Percentiles rank a stretch among this genome's conserved stretches.
These are phyloP conservation scores for Saccharomyces pastorianus DNA, from an alignment of 1,139 yeast species.

Conservation along the genomic window DNA sequence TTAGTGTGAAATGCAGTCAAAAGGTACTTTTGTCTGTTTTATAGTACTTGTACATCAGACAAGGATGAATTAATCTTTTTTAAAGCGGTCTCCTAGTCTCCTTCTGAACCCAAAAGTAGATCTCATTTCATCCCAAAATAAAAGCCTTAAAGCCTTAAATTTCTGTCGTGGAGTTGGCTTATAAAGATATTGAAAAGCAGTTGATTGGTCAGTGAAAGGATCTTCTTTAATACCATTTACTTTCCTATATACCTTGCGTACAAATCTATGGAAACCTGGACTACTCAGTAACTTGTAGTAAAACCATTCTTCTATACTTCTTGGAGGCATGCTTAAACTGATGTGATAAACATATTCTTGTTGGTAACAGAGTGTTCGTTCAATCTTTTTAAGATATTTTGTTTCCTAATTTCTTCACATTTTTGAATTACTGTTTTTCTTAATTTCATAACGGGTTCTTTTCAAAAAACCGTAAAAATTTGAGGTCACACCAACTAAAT, in stretches of 20 bases:
- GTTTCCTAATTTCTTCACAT: background rate
- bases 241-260: conserved; percentile 52
- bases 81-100: conserved; percentile 4
- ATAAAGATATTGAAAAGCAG: conserved; percentile 27
- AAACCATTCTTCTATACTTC: conserved; percentile 42
- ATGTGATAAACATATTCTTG: conserved; percentile 9
- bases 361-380: background rate
- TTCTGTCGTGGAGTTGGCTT: conserved; percentile 49
- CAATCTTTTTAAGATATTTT: background rate
- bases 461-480: background rate
- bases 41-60: background rate
- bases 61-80: background rate
- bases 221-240: conserved; percentile 49
- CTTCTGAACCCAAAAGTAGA: conserved; percentile 41
- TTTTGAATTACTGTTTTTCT: background rate
- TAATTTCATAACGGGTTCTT: background rate
- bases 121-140: conserved; percentile 60
- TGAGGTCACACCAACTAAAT: background rate
- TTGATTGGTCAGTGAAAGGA: conserved; percentile 30
- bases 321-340: conserved; percentile 27
- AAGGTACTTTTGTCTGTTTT: background rate
- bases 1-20: background rate
- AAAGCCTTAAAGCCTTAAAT: conserved; percentile 51
- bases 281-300: conserved; percentile 49
- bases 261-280: conserved; percentile 61